Evolutionary conservation across 2,329 filamentous ascomycete genomes (phyloP).

Genomic region (Thermoascus crustaceus): DNA sequence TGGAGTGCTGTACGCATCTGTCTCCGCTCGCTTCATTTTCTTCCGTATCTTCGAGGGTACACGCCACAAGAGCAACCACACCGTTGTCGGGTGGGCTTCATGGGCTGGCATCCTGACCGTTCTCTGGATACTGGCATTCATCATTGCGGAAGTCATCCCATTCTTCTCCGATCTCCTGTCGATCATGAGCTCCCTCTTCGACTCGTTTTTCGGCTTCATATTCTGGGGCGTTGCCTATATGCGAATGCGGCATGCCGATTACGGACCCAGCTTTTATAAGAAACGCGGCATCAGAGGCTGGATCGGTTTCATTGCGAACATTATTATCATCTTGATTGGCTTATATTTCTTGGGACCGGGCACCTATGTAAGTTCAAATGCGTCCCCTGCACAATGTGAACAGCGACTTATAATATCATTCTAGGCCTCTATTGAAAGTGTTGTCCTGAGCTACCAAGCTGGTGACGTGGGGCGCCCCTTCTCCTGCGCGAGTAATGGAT

Average conservation of each 20-base stretch:
- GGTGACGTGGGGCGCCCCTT: conserved; percentile 64
- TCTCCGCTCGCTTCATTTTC: conserved; percentile 84
- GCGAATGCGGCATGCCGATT: conserved; percentile 34
- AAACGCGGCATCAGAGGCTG: conserved; percentile 36
- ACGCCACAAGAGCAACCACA: conserved; percentile 72
- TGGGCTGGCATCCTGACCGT: conserved; percentile 64
- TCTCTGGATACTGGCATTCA: conserved; percentile 75
- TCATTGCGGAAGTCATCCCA: conserved; percentile 86
- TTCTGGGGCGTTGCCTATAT: conserved; percentile 56
- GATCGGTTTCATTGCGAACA: conserved; percentile 51
- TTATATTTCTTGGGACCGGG: conserved; percentile 74
- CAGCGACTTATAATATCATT: conserved; percentile 7
- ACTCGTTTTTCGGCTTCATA: conserved; percentile 76
- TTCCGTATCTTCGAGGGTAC: conserved; percentile 79
- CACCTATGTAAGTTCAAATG: conserved; percentile 54
- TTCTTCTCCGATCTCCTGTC: conserved; percentile 70
- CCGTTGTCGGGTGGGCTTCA: conserved; percentile 66
- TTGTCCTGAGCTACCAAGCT: conserved; percentile 59
- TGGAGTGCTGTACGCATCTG: conserved; percentile 81
- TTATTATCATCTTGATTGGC: conserved; percentile 64
- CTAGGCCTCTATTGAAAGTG: conserved; percentile 36
- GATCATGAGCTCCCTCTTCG: conserved; percentile 64
- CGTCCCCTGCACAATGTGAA: conserved; percentile 31
- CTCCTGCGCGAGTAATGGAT: conserved; percentile 51
- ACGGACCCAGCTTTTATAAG: conserved; percentile 33